A percentile compares a stretch with the other conserved stretches of the same genome.
Evolutionary conservation across 495 filamentous ascomycete species (phyloP).

Genomic region (Penicillium steckii): DNA sequence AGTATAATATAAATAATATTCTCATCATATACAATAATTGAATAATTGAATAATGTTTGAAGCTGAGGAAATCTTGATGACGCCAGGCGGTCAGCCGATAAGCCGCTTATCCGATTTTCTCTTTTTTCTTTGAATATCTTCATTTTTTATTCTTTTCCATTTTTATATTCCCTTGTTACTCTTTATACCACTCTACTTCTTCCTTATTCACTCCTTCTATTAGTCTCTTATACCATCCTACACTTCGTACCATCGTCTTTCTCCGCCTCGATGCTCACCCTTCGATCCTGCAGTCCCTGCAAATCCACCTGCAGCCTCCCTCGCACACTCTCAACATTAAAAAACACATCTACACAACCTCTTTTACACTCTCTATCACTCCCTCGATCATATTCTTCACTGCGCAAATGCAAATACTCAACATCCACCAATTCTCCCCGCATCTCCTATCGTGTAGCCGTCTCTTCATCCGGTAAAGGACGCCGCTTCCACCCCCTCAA

Average conservation of each 20-base stretch:
- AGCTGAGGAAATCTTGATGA: slow-evolving; percentile 15
- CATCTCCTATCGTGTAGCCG: slow-evolving; percentile 51
- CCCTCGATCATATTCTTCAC: slow-evolving; percentile 5
- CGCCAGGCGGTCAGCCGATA: slow-evolving; percentile 34
- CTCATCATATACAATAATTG: too few species aligned
- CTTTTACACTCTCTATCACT: slow-evolving; percentile 6
- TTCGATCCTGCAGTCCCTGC: slow-evolving; percentile 45
- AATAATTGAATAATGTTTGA: too few species aligned
- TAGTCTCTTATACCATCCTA: too few species aligned
- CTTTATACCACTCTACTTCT: not conserved
- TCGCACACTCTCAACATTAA: not conserved
- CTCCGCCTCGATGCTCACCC: slow-evolving; percentile 27
- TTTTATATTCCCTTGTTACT: slow-evolving; percentile 7
- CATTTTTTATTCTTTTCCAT: slow-evolving; percentile 25
- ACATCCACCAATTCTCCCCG: slow-evolving; percentile 20
- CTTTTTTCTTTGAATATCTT: not conserved
- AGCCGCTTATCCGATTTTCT: not conserved
- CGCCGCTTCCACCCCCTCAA: slow-evolving; percentile 65
- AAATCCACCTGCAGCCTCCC: slow-evolving; percentile 39
- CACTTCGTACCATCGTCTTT: not conserved
- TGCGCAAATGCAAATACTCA: slow-evolving; percentile 30
- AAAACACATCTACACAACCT: slow-evolving; percentile 3
- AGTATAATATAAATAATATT: not conserved
- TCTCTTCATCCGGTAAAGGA: slow-evolving; percentile 73
- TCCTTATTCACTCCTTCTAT: slow-evolving; percentile 7